These are phyloP conservation scores for Euphrasia confusa DNA, from an alignment of 257 asterid species.

Conservation along the genomic window DNA sequence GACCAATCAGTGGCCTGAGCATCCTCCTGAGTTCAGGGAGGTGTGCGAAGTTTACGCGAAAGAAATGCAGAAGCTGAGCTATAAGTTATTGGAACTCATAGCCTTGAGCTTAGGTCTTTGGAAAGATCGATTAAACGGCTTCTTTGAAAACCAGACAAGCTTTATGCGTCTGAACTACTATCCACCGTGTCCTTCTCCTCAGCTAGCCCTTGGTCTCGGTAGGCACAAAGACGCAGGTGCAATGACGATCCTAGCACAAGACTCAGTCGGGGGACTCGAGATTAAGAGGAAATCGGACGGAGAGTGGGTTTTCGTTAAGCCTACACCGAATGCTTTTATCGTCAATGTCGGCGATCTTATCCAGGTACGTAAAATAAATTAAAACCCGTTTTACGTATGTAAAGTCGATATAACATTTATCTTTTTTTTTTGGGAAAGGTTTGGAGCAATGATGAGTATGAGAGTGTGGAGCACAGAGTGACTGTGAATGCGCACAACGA, in stretches of 20 bases:
- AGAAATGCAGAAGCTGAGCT: conserved; percentile 45
- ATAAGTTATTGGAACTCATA: conserved; percentile 50
- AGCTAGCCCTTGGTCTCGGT: conserved; percentile 77
- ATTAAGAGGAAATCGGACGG: conserved; percentile 68
- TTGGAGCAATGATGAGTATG: conserved; percentile 4
- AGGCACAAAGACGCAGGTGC: conserved; percentile 64
- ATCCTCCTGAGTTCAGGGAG: conserved; percentile 51
- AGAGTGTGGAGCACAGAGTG: conserved; percentile 8
- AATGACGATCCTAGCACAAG: conserved; percentile 62
- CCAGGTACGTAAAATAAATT: not conserved
- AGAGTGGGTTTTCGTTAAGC: conserved; percentile 68
- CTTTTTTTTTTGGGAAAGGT: not conserved
- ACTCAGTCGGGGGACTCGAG: conserved; percentile 66
- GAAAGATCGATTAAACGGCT: conserved; percentile 39
- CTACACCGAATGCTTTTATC: conserved; percentile 34
- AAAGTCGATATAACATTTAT: too few relatives aligned
- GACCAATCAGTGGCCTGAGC: conserved; percentile 47
- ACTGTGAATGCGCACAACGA: not conserved
- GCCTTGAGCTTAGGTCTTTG: conserved; percentile 51
- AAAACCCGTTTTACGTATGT: too few relatives aligned
- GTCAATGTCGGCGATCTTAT: not conserved
- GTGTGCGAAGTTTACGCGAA: conserved; percentile 48
- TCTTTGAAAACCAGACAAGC: conserved; percentile 49
- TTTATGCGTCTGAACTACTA: conserved; percentile 65
- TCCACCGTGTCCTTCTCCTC: conserved; percentile 65